Evolutionary conservation across 2,329 filamentous ascomycete species (phyloP).

Genomic region (Parafenestella ontariensis): DNA sequence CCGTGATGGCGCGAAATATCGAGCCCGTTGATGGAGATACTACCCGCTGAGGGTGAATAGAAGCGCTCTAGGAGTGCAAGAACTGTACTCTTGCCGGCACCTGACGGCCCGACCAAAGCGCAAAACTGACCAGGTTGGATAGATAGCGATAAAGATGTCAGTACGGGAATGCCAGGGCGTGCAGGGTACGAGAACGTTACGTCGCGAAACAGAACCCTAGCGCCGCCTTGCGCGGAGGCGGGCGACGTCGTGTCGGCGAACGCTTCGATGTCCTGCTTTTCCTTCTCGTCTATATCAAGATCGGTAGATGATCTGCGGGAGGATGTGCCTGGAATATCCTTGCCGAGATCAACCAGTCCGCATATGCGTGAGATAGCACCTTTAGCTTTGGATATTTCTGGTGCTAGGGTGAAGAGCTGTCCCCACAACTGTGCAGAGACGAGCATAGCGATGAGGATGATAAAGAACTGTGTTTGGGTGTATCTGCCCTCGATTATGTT

Average conservation of each 20-base stretch:
- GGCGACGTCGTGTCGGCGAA: slow-evolving; percentile 54
- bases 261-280: slow-evolving; percentile 44
- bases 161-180: slow-evolving; percentile 64
- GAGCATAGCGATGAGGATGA: slow-evolving; percentile 74
- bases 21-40: slow-evolving; percentile 60
- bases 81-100: slow-evolving; percentile 72
- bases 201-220: slow-evolving; percentile 62
- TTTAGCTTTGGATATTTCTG: slow-evolving; percentile 73
- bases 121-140: slow-evolving; percentile 67
- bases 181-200: slow-evolving; percentile 72
- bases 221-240: slow-evolving; percentile 69
- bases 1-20: slow-evolving; percentile 53
- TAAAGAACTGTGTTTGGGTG: slow-evolving; percentile 73
- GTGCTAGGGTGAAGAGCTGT: slow-evolving; percentile 76
- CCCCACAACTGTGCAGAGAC: slow-evolving; percentile 77
- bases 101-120: slow-evolving; percentile 70
- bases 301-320: slow-evolving; percentile 91
- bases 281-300: slow-evolving; percentile 73
- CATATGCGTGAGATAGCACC: slow-evolving; percentile 78
- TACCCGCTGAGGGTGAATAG: slow-evolving; percentile 60
- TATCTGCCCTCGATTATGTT: slow-evolving; percentile 72
- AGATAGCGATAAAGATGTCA: slow-evolving; percentile 63
- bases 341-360: slow-evolving; percentile 60
- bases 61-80: slow-evolving; percentile 62
- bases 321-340: slow-evolving; percentile 43